phyloP scores from a whole-genome alignment of 1,284 basidiomycete species.

The Phylloboletellus chloephorus region DNA sequence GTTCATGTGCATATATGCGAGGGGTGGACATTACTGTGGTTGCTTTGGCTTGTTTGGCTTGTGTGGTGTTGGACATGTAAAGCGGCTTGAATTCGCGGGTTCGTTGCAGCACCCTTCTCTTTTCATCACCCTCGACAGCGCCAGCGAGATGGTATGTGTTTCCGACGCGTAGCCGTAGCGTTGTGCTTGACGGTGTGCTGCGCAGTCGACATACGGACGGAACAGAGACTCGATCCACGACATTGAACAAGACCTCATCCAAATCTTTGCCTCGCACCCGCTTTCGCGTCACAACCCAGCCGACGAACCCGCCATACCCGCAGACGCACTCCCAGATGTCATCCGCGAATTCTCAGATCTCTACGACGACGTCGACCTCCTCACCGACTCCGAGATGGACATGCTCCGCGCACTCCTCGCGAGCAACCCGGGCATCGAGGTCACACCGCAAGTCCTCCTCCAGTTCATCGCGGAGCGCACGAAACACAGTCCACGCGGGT shows the following conservation, averaged over 20 bases:
- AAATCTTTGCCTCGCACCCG: slow-evolving; percentile 61
- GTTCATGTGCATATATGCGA: neutral
- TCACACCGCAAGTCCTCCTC: slow-evolving; percentile 61
- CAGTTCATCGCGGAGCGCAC: slow-evolving; percentile 62
- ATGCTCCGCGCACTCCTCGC: slow-evolving; percentile 52
- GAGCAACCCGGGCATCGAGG: slow-evolving; percentile 57
- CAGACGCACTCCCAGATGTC: slow-evolving; percentile 60
- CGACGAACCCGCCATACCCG: slow-evolving; percentile 59
- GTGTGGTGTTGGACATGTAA: slow-evolving; percentile 16
- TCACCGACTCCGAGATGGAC: slow-evolving; percentile 52
- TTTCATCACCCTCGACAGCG: slow-evolving; percentile 7
- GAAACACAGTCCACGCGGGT: slow-evolving; percentile 41
- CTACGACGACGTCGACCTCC: slow-evolving; percentile 53
- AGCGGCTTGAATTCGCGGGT: slow-evolving; percentile 8
- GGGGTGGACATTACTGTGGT: too few relatives aligned
- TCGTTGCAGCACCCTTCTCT: neutral
- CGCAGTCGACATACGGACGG: slow-evolving; percentile 40
- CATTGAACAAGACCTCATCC: slow-evolving; percentile 60
- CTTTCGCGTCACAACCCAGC: slow-evolving; percentile 48
- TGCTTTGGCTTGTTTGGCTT: slow-evolving; percentile 25
- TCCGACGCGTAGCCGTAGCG: slow-evolving; percentile 11
- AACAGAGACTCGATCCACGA: slow-evolving; percentile 61
- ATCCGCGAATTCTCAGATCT: slow-evolving; percentile 54
- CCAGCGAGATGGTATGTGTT: slow-evolving; percentile 24
- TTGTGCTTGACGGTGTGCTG: slow-evolving; percentile 2